Conservation (phyloP, 805 yeast species). For the Starmerella geochares region DNA sequence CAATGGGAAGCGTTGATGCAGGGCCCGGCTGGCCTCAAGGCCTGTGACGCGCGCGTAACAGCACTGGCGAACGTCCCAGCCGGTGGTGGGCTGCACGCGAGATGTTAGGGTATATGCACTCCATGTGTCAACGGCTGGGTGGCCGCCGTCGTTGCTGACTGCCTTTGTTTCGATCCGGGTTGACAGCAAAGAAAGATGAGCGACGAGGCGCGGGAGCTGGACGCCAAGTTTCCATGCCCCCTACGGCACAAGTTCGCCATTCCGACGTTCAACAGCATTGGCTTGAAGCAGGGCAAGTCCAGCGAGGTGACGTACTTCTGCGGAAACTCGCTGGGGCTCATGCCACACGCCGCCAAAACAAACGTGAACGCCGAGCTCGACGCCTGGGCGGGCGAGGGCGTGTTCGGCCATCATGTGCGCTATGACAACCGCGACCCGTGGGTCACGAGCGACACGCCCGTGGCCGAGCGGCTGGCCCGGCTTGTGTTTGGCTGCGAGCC, state of each 20-base stretch:
- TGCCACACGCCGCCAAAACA: constrained; percentile 55
- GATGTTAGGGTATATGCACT: background rate
- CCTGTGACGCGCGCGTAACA: no score
- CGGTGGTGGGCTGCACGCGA: background rate
- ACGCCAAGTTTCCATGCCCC: background rate
- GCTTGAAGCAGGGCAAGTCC: constrained; percentile 30
- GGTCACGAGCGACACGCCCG: constrained; percentile 77
- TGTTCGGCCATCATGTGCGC: constrained; percentile 63
- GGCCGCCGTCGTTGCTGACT: no score
- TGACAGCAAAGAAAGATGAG: no score
- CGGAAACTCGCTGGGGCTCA: constrained; percentile 88
- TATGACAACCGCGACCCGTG: constrained; percentile 46
- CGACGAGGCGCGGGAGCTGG: constrained; percentile 2
- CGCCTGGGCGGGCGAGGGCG: constrained; percentile 77
- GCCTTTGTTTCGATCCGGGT: no score
- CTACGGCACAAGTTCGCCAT: constrained; percentile 43
- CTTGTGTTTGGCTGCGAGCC: constrained; percentile 61
- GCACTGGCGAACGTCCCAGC: background rate
- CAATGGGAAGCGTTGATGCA: no score
- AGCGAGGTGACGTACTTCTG: constrained; percentile 52
- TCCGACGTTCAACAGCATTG: constrained; percentile 60
- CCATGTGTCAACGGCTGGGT: background rate
- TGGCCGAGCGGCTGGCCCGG: constrained; percentile 56
- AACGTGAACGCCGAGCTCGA: constrained; percentile 58
- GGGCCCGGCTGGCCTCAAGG: no score